These are phyloP conservation scores for Chrysosporium keratinophilum DNA, from an alignment of 2,329 filamentous ascomycete species.

Conservation along the genomic window DNA sequence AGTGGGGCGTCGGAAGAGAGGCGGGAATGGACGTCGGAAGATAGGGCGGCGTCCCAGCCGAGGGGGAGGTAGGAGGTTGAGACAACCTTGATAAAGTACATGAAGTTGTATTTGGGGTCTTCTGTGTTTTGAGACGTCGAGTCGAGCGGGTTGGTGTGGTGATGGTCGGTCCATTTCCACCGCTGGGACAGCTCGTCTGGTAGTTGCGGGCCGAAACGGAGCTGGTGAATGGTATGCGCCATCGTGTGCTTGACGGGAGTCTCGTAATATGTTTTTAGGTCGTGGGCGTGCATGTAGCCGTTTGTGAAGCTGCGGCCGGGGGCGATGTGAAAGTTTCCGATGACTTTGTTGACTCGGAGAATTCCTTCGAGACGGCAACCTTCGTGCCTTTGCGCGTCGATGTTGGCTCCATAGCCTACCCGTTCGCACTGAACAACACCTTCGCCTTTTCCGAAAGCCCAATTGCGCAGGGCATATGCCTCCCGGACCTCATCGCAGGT, in stretches of 20 bases:
- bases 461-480: slow-evolving; percentile 77
- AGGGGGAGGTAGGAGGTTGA: slow-evolving; percentile 89
- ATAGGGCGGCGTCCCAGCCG: slow-evolving; percentile 62
- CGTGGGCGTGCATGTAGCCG: slow-evolving; percentile 94
- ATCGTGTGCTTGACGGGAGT: slow-evolving; percentile 69
- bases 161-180: slow-evolving; percentile 75
- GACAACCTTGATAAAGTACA: slow-evolving; percentile 99
- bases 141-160: slow-evolving; percentile 78
- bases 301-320: slow-evolving; percentile 93
- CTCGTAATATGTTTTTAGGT: slow-evolving; percentile 90
- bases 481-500: slow-evolving; percentile 95
- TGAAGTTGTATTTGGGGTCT: slow-evolving; percentile 85
- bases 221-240: slow-evolving; percentile 73
- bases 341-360: slow-evolving; percentile 92
- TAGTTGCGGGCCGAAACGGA: slow-evolving; percentile 87
- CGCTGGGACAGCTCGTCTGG: slow-evolving; percentile 56
- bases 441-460: slow-evolving; percentile 89
- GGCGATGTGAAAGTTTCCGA: slow-evolving; percentile 97
- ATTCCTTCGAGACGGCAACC: slow-evolving; percentile 89
- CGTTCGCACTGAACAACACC: slow-evolving; percentile 89
- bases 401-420: slow-evolving; percentile 82
- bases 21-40: slow-evolving; percentile 28
- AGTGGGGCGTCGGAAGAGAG: slow-evolving; percentile 50
- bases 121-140: slow-evolving; percentile 62
- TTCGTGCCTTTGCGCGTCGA: slow-evolving; percentile 79